Percentiles rank a stretch among this genome's conserved stretches.
Evolutionary conservation across 495 filamentous ascomycete species (phyloP).

Genomic region (Clavariopsis aquatica): DNA sequence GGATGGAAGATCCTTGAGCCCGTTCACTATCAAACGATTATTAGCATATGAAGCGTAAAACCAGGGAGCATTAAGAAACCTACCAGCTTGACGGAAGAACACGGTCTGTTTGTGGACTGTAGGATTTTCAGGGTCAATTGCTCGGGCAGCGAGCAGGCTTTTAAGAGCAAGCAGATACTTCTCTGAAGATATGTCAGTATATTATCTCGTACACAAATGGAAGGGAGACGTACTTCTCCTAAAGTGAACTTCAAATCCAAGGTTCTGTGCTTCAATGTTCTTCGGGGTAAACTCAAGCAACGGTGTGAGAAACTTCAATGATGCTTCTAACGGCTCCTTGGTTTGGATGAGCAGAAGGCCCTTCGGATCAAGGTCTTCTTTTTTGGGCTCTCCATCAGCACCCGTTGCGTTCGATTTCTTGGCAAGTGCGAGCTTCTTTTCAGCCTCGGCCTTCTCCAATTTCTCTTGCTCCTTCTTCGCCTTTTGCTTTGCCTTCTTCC

Average conservation of each 20-base stretch:
- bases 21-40: conserved; percentile 48
- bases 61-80: conserved; percentile 22
- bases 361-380: conserved; percentile 86
- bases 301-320: conserved; percentile 80
- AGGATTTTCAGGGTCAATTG: conserved; percentile 70
- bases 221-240: conserved; percentile 64
- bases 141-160: conserved; percentile 72
- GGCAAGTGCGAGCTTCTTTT: conserved; percentile 76
- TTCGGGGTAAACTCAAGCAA: conserved; percentile 80
- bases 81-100: conserved; percentile 63
- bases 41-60: not conserved
- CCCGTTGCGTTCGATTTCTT: conserved; percentile 50
- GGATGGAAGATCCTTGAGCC: conserved; percentile 57
- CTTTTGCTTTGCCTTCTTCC: conserved; percentile 94
- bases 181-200: conserved; percentile 54
- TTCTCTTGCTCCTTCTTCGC: conserved; percentile 89
- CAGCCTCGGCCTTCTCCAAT: conserved; percentile 75
- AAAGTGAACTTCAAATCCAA: conserved; percentile 87
- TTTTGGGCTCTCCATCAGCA: conserved; percentile 57
- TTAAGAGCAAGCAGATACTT: conserved; percentile 84
- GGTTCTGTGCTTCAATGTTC: conserved; percentile 76
- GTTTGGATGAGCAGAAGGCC: conserved; percentile 77
- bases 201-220: not conserved
- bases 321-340: conserved; percentile 77
- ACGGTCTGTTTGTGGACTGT: conserved; percentile 74